These are phyloP conservation scores for Cenchrus fungigraminus DNA, from an alignment of 176 grass and related monocot species.

Conservation along the genomic window DNA sequence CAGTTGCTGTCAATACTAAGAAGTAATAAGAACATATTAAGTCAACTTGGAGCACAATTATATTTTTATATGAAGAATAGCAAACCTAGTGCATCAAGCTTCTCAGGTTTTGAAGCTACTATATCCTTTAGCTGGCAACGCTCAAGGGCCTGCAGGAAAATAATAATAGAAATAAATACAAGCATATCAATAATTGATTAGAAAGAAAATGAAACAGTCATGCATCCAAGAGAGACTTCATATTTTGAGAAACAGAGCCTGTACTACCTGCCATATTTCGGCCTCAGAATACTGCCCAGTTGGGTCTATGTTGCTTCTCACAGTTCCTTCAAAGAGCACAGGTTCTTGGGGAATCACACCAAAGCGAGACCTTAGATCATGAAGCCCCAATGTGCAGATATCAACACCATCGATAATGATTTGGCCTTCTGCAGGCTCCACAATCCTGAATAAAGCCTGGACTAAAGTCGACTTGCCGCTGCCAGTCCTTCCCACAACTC, in stretches of 20 bases:
- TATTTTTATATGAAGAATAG: not conserved
- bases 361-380: conserved; percentile 88
- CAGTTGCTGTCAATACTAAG: not conserved
- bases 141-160: conserved; percentile 65
- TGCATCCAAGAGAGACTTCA: not conserved
- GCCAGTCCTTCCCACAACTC: conserved; percentile 89
- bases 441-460: conserved; percentile 86
- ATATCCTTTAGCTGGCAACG: conserved; percentile 82
- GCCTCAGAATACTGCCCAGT: conserved; percentile 76
- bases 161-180: not conserved
- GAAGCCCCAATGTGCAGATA: conserved; percentile 83
- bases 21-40: not conserved
- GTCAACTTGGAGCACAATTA: not conserved
- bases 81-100: conserved; percentile 88
- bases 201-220: not conserved
- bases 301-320: conserved; percentile 95
- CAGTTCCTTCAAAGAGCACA: conserved; percentile 90
- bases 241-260: conserved; percentile 30
- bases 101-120: conserved; percentile 81
- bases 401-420: conserved; percentile 79
- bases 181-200: not conserved
- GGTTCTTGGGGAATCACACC: conserved; percentile 97
- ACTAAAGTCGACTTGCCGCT: conserved; percentile 94
- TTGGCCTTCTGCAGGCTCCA: conserved; percentile 74
- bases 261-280: conserved; percentile 92